phyloP scores from a whole-genome alignment of 2,329 filamentous ascomycete genomes.

The Ophiocordyceps camponoti-leonardi region DNA sequence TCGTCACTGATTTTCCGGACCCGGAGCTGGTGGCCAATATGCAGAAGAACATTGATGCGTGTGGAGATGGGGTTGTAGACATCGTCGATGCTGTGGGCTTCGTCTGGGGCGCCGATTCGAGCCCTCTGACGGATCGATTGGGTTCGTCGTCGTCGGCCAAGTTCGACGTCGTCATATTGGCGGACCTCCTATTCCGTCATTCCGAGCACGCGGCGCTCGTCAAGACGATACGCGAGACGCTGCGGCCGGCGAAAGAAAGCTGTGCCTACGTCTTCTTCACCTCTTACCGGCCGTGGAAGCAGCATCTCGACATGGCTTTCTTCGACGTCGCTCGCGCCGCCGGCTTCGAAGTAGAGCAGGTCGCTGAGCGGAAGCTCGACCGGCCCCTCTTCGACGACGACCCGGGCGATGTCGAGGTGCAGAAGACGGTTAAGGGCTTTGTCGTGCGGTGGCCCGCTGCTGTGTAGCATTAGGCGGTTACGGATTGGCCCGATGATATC shows the following conservation, averaged over 20 bases:
- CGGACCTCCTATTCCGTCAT: conserved; percentile 83
- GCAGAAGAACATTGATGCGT: conserved; percentile 52
- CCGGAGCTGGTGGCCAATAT: conserved; percentile 67
- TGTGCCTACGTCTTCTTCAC: conserved; percentile 83
- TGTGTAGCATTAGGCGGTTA: neutral
- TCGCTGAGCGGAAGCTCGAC: conserved; percentile 68
- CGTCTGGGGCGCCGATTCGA: conserved; percentile 60
- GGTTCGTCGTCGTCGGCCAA: neutral
- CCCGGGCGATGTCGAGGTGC: conserved; percentile 63
- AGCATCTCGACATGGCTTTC: conserved; percentile 70
- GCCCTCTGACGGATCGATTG: conserved; percentile 40
- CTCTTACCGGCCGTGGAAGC: conserved; percentile 80
- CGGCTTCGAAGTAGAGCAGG: conserved; percentile 62
- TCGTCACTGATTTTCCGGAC: conserved; percentile 84
- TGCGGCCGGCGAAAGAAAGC: conserved; percentile 37
- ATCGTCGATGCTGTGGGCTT: conserved; percentile 49
- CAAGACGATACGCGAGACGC: conserved; percentile 48
- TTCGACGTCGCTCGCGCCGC: conserved; percentile 57
- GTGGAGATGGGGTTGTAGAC: conserved; percentile 18
- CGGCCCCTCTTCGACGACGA: conserved; percentile 82
- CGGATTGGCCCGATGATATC: neutral
- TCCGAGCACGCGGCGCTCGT: conserved; percentile 69
- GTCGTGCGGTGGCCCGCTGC: conserved; percentile 45
- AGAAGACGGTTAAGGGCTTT: conserved; percentile 71
- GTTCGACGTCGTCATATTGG: conserved; percentile 74